These are phyloP conservation scores for Celoporthe dispersa DNA, from an alignment of 2,329 filamentous ascomycete species.

Conservation along the genomic window DNA sequence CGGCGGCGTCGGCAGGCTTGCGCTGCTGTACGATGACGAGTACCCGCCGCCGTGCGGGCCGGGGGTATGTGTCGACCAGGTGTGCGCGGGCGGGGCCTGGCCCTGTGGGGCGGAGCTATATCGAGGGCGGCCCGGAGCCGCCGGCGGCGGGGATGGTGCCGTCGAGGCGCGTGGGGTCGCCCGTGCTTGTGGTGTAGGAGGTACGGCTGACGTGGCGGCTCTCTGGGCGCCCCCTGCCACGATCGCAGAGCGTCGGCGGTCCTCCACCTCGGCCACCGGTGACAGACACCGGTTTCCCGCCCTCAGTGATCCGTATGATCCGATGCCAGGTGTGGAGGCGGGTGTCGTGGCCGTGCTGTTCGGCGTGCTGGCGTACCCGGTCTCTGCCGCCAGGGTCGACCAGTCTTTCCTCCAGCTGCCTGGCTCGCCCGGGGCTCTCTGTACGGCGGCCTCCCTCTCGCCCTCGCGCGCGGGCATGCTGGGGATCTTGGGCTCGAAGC, in stretches of 20 bases:
- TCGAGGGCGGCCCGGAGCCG: not conserved
- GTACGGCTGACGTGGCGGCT: not conserved
- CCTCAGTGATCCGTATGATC: not conserved
- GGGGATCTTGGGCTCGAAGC: constrained; percentile 23
- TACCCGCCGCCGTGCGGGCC: not conserved
- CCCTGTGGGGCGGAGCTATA: not conserved
- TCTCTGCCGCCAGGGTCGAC: constrained; percentile 14
- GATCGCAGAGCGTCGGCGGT: constrained; percentile 6
- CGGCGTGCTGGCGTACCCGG: constrained; percentile 8
- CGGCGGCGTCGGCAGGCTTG: constrained; percentile 14
- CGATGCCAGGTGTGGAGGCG: constrained; percentile 7
- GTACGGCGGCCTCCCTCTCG: not conserved
- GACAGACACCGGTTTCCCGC: constrained; percentile 7
- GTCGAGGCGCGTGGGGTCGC: not conserved
- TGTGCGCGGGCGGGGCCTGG: constrained; percentile 6
- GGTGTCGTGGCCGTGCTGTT: constrained; percentile 17
- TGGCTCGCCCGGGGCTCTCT: not conserved
- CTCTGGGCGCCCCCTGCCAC: not conserved
- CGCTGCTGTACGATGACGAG: constrained; percentile 5
- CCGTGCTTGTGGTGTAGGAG: not conserved
- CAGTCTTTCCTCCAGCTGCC: constrained; percentile 15
- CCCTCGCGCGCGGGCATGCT: not conserved
- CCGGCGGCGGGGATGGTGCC: not conserved
- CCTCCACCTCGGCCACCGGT: constrained; percentile 8
- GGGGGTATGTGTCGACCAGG: not conserved